Evolutionary conservation across 2,329 filamentous ascomycete genomes (phyloP), one percentile per base, ranked within the genome.

Genomic region (Colletotrichum chrysophilum): DNA sequence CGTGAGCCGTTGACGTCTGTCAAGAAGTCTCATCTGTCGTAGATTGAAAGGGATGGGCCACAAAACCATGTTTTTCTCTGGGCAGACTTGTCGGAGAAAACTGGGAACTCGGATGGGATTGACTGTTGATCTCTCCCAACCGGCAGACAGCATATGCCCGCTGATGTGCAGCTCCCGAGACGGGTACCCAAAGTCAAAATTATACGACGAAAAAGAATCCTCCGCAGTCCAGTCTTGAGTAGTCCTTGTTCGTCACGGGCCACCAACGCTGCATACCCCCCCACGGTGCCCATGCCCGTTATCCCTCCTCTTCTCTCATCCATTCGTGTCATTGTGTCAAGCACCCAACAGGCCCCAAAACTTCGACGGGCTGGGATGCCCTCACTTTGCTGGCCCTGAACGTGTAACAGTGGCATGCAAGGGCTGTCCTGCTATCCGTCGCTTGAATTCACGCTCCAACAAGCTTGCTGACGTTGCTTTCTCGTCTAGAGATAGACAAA

Each of bases 191-290:
- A 64, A 72, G 55, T 66, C 55, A 71, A 75, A 67, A 71, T 55
- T 68, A 75, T 68, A 58, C 70, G 70, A 73, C 67, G 72, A 72
- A 48, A 72, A 48, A 70, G 26, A 38, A 68, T 24, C 43, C 58
- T 72, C 56, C 69, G 73, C 56, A 52, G 43, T 52, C n/a, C 18
- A 21, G 14, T 36, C 43, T 21, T 52, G 56, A 68, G 62, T 52
- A 32, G 21, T 52, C n/a, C 43, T 52, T 21, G 43, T 18, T 60
- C 36, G 24, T 72, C 62, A 34, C 38, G 70, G 55, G 62, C 69
- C 69, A 67, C 61, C 43, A 52, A 52, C 43, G 43, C 43, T 21
- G 43, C n/a, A 3, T 21, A 16, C 5, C n/a, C 43, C 43, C 36
- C 36, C 36, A 38, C 36, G 36, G 36, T 38, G 36, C 36, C 43